Evolutionary conservation across 352 stramenopile genomes (phyloP).

Genomic region (Pythium biforme): DNA sequence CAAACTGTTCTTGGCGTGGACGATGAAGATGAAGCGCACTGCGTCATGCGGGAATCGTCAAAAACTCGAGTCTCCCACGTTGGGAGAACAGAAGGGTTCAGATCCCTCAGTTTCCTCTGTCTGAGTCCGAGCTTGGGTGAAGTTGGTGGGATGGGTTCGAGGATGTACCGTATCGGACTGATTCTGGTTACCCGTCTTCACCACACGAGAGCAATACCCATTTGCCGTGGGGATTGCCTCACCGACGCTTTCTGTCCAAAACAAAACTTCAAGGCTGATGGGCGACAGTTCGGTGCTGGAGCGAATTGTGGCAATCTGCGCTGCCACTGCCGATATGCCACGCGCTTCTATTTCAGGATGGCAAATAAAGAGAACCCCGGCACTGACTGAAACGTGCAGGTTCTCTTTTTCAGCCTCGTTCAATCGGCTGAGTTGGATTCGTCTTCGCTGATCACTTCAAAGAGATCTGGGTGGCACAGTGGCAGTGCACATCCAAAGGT

Average conservation of each 20-base stretch:
- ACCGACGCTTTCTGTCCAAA: not conserved
- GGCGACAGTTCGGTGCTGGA: not conserved
- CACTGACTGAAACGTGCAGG: not conserved
- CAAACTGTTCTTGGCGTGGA: not conserved
- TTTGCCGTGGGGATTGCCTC: no score
- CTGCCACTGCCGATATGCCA: not conserved
- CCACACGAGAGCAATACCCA: no score
- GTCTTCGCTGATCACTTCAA: not conserved
- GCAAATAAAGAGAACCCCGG: not conserved
- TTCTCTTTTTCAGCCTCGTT: not conserved
- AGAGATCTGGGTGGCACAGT: not conserved
- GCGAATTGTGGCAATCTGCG: not conserved
- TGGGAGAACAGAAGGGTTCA: no score
- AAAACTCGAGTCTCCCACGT: no score
- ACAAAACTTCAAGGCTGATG: slow-evolving; percentile 1
- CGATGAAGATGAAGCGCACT: not conserved
- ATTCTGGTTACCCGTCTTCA: not conserved
- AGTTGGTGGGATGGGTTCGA: not conserved
- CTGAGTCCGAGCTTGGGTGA: no score
- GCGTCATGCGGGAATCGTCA: not conserved
- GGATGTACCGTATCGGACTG: no score
- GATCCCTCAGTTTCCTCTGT: no score
- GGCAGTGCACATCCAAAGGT: not conserved
- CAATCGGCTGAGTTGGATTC: not conserved
- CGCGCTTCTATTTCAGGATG: no score